Evolutionary conservation across 2,329 filamentous ascomycete genomes (phyloP), one percentile per base, ranked within the genome.

Genomic region (Cordyceps militaris): DNA sequence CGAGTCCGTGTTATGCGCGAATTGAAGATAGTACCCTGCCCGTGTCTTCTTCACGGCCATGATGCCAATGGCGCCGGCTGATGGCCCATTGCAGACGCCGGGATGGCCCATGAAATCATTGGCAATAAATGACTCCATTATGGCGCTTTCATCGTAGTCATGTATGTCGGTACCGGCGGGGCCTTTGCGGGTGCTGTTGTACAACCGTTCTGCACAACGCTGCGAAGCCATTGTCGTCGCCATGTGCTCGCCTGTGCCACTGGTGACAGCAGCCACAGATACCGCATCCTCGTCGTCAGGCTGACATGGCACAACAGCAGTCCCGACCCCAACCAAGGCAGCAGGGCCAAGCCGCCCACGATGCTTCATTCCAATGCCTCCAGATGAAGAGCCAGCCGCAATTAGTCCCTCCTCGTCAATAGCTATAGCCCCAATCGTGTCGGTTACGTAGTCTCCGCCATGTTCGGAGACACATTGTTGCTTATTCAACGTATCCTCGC

Each of bases 361-460:
- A 71, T 96, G 92, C 70, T 99, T 99, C 93, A 99, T 97, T 28
- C 94, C 93, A 69, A 99, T 99, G 1, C 94, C 94, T 6, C 94
- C 94, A 16, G 95, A 99, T 2, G 94, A 99, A 1, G 94, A 96
- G 16, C 88, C 94, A 4, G 93, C 94, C 4, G 95, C 93, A 67
- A 99, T 96, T 59, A 88, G 87, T 16, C 94, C 94, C 64, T 81
- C 83, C 51, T 82, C 81, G 67, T 99, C 94, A 62, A 99, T 86
- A 11, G 91, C 94, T 67, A 99, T 96, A 28, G 92, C 94, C 46
- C 95, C 94, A 59, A 99, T 91, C 13, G 94, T 99, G 74, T 99
- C 94, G 3, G 88, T 95, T 64, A 99, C 81, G 26, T 73, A 79
- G 66, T 88, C 81, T 61, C 90, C 85, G 23, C 69, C 64, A 21